Evolutionary conservation across 129 eudicot genomes (phyloP).

Genomic region (Oenanthe sinensis): DNA sequence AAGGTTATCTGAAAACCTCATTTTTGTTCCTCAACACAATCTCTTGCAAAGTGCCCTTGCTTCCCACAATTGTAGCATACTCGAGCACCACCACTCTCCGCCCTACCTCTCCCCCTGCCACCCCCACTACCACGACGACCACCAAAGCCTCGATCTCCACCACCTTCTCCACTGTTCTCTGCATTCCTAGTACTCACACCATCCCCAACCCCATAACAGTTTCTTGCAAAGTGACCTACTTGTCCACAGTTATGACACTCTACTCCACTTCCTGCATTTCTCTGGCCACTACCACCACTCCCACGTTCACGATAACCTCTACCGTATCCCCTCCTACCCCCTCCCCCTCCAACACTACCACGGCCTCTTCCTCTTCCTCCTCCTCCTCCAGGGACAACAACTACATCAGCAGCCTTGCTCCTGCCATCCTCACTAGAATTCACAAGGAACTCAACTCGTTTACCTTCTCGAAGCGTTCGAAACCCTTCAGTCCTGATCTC

Average conservation of each 20-base stretch:
- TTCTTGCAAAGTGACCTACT: slow-evolving; percentile 36
- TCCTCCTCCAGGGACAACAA: slow-evolving; percentile 7
- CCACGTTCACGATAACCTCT: slow-evolving; percentile 8
- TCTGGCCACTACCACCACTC: slow-evolving; percentile 1
- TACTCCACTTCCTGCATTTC: slow-evolving; percentile 13
- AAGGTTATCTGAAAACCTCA: slow-evolving; percentile 1
- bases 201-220: slow-evolving; percentile 18
- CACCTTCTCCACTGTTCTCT: slow-evolving; percentile 16
- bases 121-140: slow-evolving; percentile 9
- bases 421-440: slow-evolving; percentile 21
- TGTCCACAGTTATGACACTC: slow-evolving; percentile 43
- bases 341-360: not conserved
- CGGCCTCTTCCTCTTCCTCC: not conserved
- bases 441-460: slow-evolving; percentile 19
- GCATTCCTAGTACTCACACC: slow-evolving; percentile 9
- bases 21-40: slow-evolving; percentile 17
- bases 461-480: slow-evolving; percentile 21
- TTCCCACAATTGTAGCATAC: slow-evolving; percentile 30
- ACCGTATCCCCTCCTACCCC: slow-evolving; percentile 11
- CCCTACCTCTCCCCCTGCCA: slow-evolving; percentile 9
- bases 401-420: slow-evolving; percentile 20
- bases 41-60: slow-evolving; percentile 41
- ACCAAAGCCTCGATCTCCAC: slow-evolving; percentile 13
- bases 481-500: slow-evolving; percentile 21
- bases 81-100: slow-evolving; percentile 19